phyloP scores from a whole-genome alignment of 2,329 filamentous ascomycete species.

The Aspergillus transmontanensis region DNA sequence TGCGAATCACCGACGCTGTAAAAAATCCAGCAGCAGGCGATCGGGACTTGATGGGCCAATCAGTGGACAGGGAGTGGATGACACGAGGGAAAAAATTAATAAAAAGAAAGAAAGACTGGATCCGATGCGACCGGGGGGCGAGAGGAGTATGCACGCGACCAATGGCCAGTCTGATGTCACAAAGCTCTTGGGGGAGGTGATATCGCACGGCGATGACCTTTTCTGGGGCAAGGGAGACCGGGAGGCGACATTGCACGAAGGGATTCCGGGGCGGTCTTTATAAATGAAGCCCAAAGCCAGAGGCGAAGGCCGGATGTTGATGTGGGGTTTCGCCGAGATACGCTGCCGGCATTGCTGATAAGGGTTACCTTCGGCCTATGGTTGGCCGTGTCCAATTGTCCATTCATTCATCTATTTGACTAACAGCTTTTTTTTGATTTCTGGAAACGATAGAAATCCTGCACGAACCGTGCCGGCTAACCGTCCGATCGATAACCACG shows the following conservation, averaged over 20 bases:
- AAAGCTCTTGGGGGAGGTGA: not conserved
- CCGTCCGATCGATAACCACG: not conserved
- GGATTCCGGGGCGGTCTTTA: not conserved
- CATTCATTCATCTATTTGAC: conserved; percentile 8
- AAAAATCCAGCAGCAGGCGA: conserved; percentile 8
- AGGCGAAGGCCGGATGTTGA: conserved; percentile 23
- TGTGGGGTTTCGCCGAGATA: conserved; percentile 17
- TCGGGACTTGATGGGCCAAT: conserved; percentile 12
- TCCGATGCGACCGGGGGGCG: not conserved
- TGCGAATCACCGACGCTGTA: conserved; percentile 16
- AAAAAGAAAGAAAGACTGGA: conserved; percentile 7
- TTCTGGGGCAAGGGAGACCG: not conserved
- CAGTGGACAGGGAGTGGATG: conserved; percentile 5
- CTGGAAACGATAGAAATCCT: not conserved
- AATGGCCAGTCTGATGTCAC: not conserved
- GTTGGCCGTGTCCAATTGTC: conserved; percentile 3
- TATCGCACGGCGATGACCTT: not conserved
- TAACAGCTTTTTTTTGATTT: conserved; percentile 5
- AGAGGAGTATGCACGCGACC: not conserved
- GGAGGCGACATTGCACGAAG: not conserved
- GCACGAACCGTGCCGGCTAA: not conserved
- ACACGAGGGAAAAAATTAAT: conserved; percentile 2
- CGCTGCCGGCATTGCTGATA: conserved; percentile 19
- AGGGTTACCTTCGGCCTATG: conserved; percentile 16
- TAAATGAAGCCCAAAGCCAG: not conserved